Evolutionary conservation across 1,139 yeast genomes (phyloP).

Genomic region (Pichia sp.): DNA sequence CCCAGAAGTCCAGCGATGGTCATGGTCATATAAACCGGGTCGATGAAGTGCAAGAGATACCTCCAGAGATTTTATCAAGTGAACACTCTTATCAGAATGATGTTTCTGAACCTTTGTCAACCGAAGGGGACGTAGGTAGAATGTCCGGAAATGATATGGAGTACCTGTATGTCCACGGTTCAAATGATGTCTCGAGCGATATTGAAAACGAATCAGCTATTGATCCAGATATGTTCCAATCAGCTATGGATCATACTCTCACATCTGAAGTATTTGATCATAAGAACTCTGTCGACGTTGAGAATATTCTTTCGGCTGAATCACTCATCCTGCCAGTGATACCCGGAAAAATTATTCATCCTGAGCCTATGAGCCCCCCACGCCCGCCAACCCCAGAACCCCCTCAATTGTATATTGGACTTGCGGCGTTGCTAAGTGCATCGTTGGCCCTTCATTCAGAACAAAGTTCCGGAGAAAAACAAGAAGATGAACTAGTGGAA

Average conservation of each 20-base stretch:
- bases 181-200: neutral
- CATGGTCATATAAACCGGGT: no score
- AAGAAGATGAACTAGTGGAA: constrained; percentile 2
- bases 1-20: no score
- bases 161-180: neutral
- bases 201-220: neutral
- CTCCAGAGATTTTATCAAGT: no score
- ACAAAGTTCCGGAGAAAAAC: constrained; percentile 14
- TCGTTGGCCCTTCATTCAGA: constrained; percentile 20
- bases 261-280: constrained; percentile 2
- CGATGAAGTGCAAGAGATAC: no score
- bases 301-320: no score
- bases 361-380: constrained; percentile 13
- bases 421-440: constrained; percentile 17
- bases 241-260: constrained; percentile 8
- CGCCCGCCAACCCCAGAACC: constrained; percentile 21
- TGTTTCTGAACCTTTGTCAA: neutral
- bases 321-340: no score
- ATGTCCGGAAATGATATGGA: neutral
- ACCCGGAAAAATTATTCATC: no score
- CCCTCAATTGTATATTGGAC: constrained; percentile 17
- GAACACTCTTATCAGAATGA: neutral
- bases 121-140: neutral
- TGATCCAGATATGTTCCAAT: constrained; percentile 6
- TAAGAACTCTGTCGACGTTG: constrained; percentile 2